Evolutionary conservation across 345 rosid species (phyloP).

Genomic region (Noccaea bulbosa): DNA sequence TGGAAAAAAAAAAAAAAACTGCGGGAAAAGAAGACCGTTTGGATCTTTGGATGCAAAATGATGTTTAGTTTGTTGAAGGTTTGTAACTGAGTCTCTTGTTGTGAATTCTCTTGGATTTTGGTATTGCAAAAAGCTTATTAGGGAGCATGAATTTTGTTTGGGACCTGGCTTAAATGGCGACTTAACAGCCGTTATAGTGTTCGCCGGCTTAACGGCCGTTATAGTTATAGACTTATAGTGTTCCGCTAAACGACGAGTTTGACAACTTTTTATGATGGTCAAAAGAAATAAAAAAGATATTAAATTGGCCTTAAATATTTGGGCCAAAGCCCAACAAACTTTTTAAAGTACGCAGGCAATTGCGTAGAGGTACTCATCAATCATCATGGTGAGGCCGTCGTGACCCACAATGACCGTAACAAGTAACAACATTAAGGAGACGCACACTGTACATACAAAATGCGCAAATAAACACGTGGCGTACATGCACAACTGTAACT

Average conservation of each 20-base stretch:
- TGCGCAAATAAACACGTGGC: conserved; percentile 14
- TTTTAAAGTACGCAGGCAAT: conserved; percentile 12
- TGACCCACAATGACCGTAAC: not conserved
- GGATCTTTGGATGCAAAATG: conserved; percentile 3
- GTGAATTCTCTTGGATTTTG: not conserved
- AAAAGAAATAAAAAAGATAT: no score
- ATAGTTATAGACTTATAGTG: no score
- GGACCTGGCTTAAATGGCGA: not conserved
- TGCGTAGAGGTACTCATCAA: conserved; percentile 17
- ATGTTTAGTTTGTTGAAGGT: conserved; percentile 23
- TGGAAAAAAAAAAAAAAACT: not conserved
- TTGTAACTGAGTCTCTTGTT: conserved; percentile 9
- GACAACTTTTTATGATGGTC: no score
- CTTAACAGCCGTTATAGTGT: not conserved
- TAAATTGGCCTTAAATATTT: not conserved
- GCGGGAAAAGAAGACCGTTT: not conserved
- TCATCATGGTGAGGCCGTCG: conserved; percentile 4
- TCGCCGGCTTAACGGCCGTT: no score
- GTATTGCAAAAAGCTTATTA: not conserved
- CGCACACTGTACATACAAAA: not conserved
- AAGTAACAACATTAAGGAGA: not conserved
- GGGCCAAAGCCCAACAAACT: conserved; percentile 6
- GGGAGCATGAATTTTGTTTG: not conserved
- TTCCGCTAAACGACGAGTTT: no score
- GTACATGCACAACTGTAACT: conserved; percentile 7